Evolutionary conservation across 352 stramenopile genomes (phyloP).

Genomic region (Phytophthora fragariae): DNA sequence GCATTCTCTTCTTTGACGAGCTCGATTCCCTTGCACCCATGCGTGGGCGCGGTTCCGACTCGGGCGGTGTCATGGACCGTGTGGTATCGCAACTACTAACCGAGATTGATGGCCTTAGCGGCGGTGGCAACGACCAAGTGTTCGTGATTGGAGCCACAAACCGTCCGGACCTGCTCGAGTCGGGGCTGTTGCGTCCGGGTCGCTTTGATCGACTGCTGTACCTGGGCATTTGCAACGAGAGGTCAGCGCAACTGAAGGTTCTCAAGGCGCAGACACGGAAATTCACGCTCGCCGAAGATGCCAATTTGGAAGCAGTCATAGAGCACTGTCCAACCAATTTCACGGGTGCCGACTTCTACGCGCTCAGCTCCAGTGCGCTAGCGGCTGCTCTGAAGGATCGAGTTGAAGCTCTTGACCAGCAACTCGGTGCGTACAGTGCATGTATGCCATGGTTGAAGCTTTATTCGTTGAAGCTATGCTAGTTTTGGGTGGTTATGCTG

Average conservation of each 20-base stretch:
- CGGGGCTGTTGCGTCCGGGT: slow-evolving; percentile 93
- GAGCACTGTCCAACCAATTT: slow-evolving; percentile 75
- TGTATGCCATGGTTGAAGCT: slow-evolving; percentile 3
- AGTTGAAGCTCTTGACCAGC: slow-evolving; percentile 64
- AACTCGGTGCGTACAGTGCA: slow-evolving; percentile 56
- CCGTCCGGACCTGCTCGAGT: slow-evolving; percentile 96
- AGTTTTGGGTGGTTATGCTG: slow-evolving; percentile 15
- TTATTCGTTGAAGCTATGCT: slow-evolving; percentile 10
- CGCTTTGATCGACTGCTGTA: slow-evolving; percentile 89
- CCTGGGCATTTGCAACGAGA: slow-evolving; percentile 82
- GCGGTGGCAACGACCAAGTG: slow-evolving; percentile 82
- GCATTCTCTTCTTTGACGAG: slow-evolving; percentile 95
- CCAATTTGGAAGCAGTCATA: slow-evolving; percentile 71
- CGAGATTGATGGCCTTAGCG: slow-evolving; percentile 93
- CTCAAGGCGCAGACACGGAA: slow-evolving; percentile 86
- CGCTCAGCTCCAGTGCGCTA: slow-evolving; percentile 79
- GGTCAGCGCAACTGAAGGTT: slow-evolving; percentile 80
- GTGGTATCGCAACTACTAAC: slow-evolving; percentile 96
- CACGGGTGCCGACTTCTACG: slow-evolving; percentile 88
- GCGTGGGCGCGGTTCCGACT: slow-evolving; percentile 90
- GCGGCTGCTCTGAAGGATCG: slow-evolving; percentile 82
- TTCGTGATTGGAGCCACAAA: slow-evolving; percentile 98
- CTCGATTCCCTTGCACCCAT: slow-evolving; percentile 91
- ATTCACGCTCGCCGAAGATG: slow-evolving; percentile 67
- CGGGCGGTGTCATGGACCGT: slow-evolving; percentile 95